Percentiles rank a stretch among this genome's conserved stretches.
Evolutionary conservation across 108 stramenopile genomes (phyloP).

Genomic region (Poteriospumella lacustris): DNA sequence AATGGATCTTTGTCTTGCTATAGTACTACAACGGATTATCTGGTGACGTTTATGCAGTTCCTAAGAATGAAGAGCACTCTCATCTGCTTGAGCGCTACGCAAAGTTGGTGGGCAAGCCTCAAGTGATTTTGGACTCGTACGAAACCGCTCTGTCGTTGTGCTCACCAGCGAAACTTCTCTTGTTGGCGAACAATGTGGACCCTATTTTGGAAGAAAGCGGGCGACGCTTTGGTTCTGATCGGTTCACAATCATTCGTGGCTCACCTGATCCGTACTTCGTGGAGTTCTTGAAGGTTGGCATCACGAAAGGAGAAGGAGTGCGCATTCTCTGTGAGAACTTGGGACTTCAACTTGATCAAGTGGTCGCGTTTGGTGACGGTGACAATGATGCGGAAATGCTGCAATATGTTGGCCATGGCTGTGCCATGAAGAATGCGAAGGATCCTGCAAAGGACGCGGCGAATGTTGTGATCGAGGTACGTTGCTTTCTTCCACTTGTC

Average conservation of each 20-base stretch:
- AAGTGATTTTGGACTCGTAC: neutral
- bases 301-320: slow-evolving; percentile 62
- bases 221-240: neutral
- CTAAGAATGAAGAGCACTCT: slow-evolving; percentile 1
- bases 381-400: slow-evolving; percentile 70
- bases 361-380: slow-evolving; percentile 69
- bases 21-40: slow-evolving; percentile 17
- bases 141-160: neutral
- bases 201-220: neutral
- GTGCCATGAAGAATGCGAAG: slow-evolving; percentile 69
- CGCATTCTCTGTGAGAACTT: slow-evolving; percentile 50
- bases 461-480: slow-evolving; percentile 45
- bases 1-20: neutral
- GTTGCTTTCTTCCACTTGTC: neutral
- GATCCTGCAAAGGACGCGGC: slow-evolving; percentile 54
- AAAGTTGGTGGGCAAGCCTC: neutral
- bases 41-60: slow-evolving; percentile 18
- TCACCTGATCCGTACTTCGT: slow-evolving; percentile 53
- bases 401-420: slow-evolving; percentile 56
- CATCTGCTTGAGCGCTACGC: neutral
- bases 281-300: slow-evolving; percentile 55
- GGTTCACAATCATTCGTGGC: slow-evolving; percentile 45
- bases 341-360: slow-evolving; percentile 43
- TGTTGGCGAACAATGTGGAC: neutral
- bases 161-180: neutral